Evolutionary conservation across 495 filamentous ascomycete species (phyloP).

Genomic region (Annulohypoxylon maeteangense): DNA sequence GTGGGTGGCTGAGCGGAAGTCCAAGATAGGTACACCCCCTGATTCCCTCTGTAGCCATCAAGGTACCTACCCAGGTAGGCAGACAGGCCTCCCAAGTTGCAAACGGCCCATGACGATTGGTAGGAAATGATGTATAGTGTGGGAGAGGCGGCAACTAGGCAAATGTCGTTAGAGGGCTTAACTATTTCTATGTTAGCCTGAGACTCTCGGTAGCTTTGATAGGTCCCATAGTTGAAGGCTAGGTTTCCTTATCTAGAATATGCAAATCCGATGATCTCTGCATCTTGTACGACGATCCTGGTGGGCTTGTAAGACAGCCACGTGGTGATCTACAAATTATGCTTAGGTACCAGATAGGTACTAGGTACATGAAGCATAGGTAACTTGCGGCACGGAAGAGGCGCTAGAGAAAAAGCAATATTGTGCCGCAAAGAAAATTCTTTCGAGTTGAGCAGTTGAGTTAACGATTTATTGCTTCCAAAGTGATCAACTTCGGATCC

Average conservation of each 20-base stretch:
- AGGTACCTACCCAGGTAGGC: too few species aligned
- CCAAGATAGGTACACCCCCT: background rate
- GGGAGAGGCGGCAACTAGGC: background rate
- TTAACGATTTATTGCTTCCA: background rate
- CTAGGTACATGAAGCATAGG: too few species aligned
- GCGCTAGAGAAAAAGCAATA: background rate
- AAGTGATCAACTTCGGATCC: background rate
- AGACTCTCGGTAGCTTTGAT: background rate
- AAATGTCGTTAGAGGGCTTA: background rate
- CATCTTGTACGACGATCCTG: background rate
- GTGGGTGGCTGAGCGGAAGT: background rate
- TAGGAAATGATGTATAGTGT: background rate
- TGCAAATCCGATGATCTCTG: background rate
- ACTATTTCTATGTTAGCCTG: background rate
- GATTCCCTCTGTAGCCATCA: background rate
- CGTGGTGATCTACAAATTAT: background rate
- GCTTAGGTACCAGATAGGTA: background rate
- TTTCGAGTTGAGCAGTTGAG: background rate
- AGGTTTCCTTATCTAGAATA: background rate
- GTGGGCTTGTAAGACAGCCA: background rate
- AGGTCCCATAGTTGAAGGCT: background rate
- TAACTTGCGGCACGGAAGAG: background rate
- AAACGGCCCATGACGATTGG: background rate
- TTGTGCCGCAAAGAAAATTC: background rate
- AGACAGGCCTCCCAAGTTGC: background rate